Evolutionary conservation across 257 asterid species (phyloP).

Genomic region (Przewalskia tangutica): DNA sequence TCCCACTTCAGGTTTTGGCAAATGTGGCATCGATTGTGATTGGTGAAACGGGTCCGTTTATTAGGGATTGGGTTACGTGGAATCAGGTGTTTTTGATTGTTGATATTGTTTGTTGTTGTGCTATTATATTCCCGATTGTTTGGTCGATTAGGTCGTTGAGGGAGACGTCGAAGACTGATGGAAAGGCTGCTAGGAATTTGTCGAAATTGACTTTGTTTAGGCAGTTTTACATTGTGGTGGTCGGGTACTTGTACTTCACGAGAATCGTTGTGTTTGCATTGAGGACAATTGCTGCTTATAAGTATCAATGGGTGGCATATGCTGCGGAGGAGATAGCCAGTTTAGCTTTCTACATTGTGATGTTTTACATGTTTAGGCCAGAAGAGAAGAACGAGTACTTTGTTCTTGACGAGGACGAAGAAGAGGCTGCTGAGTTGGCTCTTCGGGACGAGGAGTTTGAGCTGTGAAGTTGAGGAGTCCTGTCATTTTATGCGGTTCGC

Average conservation of each 20-base stretch:
- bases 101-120: slow-evolving; percentile 85
- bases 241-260: slow-evolving; percentile 86
- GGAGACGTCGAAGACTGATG: slow-evolving; percentile 94
- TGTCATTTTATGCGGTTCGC: slow-evolving; percentile 3
- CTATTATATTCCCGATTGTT: slow-evolving; percentile 85
- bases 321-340: slow-evolving; percentile 94
- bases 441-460: slow-evolving; percentile 86
- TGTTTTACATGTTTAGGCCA: slow-evolving; percentile 98
- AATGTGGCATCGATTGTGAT: slow-evolving; percentile 83
- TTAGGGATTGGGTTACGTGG: slow-evolving; percentile 92
- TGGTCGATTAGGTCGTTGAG: slow-evolving; percentile 95
- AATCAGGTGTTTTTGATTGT: slow-evolving; percentile 82
- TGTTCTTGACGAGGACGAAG: slow-evolving; percentile 84
- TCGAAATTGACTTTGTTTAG: slow-evolving; percentile 82
- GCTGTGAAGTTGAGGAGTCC: slow-evolving; percentile 38
- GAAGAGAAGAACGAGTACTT: slow-evolving; percentile 82
- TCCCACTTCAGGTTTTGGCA: slow-evolving; percentile 89
- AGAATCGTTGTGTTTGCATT: slow-evolving; percentile 91
- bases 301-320: slow-evolving; percentile 92
- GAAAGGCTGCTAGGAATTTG: slow-evolving; percentile 94
- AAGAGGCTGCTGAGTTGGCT: slow-evolving; percentile 87
- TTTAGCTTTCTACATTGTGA: slow-evolving; percentile 61
- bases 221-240: slow-evolving; percentile 88
- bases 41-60: slow-evolving; percentile 95
- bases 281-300: slow-evolving; percentile 81